phyloP scores from a whole-genome alignment of 1,139 yeast species.

The Debaryomyces singareniensis region DNA sequence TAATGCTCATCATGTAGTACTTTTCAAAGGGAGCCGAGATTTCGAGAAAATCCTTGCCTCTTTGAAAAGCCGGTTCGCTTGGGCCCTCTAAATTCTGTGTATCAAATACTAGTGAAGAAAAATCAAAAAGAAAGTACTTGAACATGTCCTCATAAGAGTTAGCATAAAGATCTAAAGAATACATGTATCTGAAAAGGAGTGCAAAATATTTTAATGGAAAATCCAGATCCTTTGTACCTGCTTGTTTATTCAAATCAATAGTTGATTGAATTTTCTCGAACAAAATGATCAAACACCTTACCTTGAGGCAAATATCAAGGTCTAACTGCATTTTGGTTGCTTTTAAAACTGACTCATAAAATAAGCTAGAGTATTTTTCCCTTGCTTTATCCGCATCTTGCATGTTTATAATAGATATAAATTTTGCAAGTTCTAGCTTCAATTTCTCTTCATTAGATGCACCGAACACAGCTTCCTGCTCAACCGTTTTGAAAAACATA shows the following conservation, averaged over 20 bases:
- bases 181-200: slow-evolving; percentile 13
- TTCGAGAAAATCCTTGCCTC: slow-evolving; percentile 18
- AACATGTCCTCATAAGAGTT: slow-evolving; percentile 30
- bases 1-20: slow-evolving; percentile 17
- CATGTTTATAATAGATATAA: slow-evolving; percentile 18
- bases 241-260: neutral
- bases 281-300: slow-evolving; percentile 29
- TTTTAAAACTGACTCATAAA: too few species aligned
- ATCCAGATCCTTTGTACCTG: neutral
- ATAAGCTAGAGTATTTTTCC: too few species aligned
- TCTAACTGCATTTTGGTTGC: too few species aligned
- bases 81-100: slow-evolving; percentile 8
- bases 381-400: slow-evolving; percentile 10
- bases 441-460: slow-evolving; percentile 22
- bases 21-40: slow-evolving; percentile 11
- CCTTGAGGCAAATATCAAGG: slow-evolving; percentile 26
- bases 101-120: slow-evolving; percentile 23
- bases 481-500: slow-evolving; percentile 36
- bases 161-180: slow-evolving; percentile 13
- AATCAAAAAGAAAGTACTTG: slow-evolving; percentile 36
- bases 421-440: slow-evolving; percentile 26
- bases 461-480: slow-evolving; percentile 16
- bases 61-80: slow-evolving; percentile 11
- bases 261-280: slow-evolving; percentile 1
- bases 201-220: slow-evolving; percentile 4